Conservation (phyloP, 768 basidiomycete species). For the Podaxis sp. region DNA sequence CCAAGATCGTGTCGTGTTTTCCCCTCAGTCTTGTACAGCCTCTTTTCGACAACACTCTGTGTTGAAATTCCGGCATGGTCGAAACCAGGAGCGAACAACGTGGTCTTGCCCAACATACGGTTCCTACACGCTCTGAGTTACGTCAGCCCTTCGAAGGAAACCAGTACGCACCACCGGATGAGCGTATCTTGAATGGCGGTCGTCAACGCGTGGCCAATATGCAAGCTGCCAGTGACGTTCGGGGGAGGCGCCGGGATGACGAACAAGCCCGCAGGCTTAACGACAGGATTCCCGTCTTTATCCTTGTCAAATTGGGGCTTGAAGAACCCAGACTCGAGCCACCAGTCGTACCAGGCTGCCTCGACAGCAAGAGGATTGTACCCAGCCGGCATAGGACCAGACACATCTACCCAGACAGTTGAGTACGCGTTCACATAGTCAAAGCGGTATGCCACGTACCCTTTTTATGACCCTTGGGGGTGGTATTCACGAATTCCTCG, state of each 20-base stretch:
- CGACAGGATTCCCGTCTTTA: conserved; percentile 51
- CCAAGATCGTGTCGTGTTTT: conserved; percentile 92
- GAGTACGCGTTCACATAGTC: not conserved
- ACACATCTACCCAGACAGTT: conserved; percentile 54
- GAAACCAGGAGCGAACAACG: conserved; percentile 89
- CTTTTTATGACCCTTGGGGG: conserved; percentile 91
- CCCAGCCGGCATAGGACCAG: conserved; percentile 82
- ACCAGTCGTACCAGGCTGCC: conserved; percentile 98
- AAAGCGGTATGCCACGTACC: conserved; percentile 38
- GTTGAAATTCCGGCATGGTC: conserved; percentile 99
- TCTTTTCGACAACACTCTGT: conserved; percentile 94
- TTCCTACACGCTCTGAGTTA: conserved; percentile 53
- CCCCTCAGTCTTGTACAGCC: conserved; percentile 78
- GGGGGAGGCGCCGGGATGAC: conserved; percentile 91
- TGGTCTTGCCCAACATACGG: conserved; percentile 92
- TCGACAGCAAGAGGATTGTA: conserved; percentile 97
- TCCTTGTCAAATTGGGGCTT: conserved; percentile 54
- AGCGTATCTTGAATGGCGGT: conserved; percentile 87
- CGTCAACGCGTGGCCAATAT: conserved; percentile 94
- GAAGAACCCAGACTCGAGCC: conserved; percentile 89
- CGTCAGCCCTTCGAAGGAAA: not conserved
- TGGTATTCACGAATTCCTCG: conserved; percentile 76
- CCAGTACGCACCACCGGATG: conserved; percentile 72
- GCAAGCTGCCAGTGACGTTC: conserved; percentile 93
- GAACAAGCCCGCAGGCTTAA: conserved; percentile 57